phyloP scores from a whole-genome alignment of 2,329 filamentous ascomycete species.

The Trichophyton benhamiae region DNA sequence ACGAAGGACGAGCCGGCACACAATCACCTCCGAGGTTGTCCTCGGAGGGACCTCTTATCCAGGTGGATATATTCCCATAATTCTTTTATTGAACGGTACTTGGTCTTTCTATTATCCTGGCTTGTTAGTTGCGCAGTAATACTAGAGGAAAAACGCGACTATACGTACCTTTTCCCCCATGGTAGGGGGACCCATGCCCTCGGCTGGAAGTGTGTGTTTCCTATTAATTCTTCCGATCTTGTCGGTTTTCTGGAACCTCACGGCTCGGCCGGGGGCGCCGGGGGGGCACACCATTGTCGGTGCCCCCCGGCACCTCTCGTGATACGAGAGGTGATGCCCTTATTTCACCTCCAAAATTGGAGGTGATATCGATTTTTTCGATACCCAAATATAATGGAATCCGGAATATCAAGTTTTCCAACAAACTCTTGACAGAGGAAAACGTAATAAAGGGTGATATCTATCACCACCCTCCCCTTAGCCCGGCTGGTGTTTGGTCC shows the following conservation, averaged over 20 bases:
- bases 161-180: no score
- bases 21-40: no score
- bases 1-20: no score
- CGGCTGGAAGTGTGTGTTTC: not conserved
- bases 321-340: no score
- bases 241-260: not conserved
- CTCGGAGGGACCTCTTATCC: no score
- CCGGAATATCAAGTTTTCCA: not conserved
- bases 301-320: no score
- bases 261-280: not conserved
- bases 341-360: not conserved
- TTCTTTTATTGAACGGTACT: no score
- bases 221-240: not conserved
- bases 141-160: not conserved
- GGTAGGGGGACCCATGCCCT: not conserved
- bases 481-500: not conserved
- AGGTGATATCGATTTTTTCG: not conserved
- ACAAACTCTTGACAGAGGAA: not conserved
- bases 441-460: not conserved
- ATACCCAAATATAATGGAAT: not conserved
- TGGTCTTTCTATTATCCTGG: not conserved
- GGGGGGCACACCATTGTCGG: not conserved
- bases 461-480: not conserved
- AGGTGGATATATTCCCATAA: no score
- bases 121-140: not conserved